Evolutionary conservation across 2,329 filamentous ascomycete genomes (phyloP).

Genomic region (Fusarium staphyleae): DNA sequence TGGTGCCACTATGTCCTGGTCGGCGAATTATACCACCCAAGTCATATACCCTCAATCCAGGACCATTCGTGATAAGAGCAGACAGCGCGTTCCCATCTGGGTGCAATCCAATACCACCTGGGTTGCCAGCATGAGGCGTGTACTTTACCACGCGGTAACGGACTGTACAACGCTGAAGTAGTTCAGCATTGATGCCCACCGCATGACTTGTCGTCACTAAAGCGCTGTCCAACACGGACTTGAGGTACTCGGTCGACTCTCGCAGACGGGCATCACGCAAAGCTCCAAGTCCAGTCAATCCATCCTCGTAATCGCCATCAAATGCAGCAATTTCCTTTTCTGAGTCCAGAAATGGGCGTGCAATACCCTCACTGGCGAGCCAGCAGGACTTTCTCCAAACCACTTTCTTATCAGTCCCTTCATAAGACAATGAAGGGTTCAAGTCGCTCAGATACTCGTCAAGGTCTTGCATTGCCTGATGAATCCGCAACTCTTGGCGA

Average conservation of each 20-base stretch:
- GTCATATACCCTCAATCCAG: slow-evolving; percentile 5
- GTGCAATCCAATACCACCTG: slow-evolving; percentile 9
- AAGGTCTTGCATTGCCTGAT: slow-evolving; percentile 18
- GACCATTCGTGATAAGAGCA: slow-evolving; percentile 8
- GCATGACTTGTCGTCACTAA: slow-evolving; percentile 1
- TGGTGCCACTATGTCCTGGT: not conserved
- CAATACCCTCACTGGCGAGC: slow-evolving; percentile 18
- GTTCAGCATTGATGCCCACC: slow-evolving; percentile 1
- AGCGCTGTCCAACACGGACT: slow-evolving; percentile 1
- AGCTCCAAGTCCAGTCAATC: slow-evolving; percentile 3
- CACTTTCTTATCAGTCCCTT: slow-evolving; percentile 19
- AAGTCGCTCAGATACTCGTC: slow-evolving; percentile 4
- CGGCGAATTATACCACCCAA: not conserved
- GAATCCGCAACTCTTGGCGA: slow-evolving; percentile 2
- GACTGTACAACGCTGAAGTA: slow-evolving; percentile 8
- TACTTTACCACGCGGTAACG: slow-evolving; percentile 10
- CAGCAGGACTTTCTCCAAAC: slow-evolving; percentile 20
- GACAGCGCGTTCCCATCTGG: slow-evolving; percentile 5
- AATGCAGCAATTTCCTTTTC: slow-evolving; percentile 12
- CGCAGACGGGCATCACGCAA: not conserved
- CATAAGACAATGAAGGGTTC: slow-evolving; percentile 14
- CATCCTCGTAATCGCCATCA: slow-evolving; percentile 15
- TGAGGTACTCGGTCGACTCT: slow-evolving; percentile 1
- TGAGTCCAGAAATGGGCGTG: slow-evolving; percentile 5
- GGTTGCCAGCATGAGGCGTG: slow-evolving; percentile 1